Conservation (phyloP, 176 grass and related monocot species). For the Cenchrus purpureus region DNA sequence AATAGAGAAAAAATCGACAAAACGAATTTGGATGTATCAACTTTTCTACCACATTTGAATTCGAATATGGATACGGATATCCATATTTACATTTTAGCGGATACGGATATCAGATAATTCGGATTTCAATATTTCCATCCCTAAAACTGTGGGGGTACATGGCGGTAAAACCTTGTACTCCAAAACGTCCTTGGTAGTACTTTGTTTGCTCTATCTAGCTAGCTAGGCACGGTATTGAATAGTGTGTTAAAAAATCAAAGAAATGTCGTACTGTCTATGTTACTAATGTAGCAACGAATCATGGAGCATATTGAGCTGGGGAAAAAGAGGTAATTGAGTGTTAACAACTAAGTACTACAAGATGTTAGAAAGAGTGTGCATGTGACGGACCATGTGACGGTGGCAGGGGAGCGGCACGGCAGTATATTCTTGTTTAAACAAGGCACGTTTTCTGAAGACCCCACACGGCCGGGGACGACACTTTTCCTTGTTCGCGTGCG, state of each 20-base stretch:
- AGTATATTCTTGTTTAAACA: conserved; percentile 38
- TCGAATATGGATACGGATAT: too few relatives aligned
- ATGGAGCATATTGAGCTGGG: too few relatives aligned
- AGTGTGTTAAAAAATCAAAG: too few relatives aligned
- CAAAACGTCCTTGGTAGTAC: not conserved
- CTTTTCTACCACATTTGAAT: too few relatives aligned
- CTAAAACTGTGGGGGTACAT: not conserved
- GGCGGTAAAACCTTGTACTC: not conserved
- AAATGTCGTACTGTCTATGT: too few relatives aligned
- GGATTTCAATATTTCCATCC: too few relatives aligned
- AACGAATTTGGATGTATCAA: too few relatives aligned
- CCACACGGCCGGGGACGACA: conserved; percentile 11
- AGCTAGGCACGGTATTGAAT: not conserved
- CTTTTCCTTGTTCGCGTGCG: conserved; percentile 5
- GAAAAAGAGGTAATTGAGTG: not conserved
- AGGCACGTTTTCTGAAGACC: conserved; percentile 19
- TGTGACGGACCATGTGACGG: not conserved
- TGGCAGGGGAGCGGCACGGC: not conserved
- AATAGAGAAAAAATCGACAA: too few relatives aligned
- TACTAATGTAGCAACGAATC: too few relatives aligned
- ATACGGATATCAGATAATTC: too few relatives aligned
- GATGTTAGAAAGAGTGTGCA: not conserved
- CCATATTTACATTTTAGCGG: too few relatives aligned
- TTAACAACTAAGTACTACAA: not conserved
- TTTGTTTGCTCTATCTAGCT: not conserved